phyloP scores from a whole-genome alignment of 2,329 filamentous ascomycete genomes.

The Colletotrichum sp. region DNA sequence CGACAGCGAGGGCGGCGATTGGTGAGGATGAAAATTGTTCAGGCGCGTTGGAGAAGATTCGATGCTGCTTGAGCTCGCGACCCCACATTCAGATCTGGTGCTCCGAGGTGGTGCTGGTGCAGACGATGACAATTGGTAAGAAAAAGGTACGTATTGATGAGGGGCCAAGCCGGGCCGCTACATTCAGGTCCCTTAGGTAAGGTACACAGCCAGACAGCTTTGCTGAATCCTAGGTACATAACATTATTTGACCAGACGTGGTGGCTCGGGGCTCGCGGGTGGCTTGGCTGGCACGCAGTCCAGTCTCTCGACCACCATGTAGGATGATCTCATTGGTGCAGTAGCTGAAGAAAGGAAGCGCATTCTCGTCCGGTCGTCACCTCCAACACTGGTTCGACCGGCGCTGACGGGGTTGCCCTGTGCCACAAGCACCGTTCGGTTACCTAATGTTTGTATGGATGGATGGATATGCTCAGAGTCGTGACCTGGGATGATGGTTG shows the following conservation, averaged over 20 bases:
- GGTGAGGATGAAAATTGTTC: slow-evolving; percentile 5
- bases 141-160: background rate
- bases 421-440: background rate
- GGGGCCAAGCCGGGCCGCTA: background rate
- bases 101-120: background rate
- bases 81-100: background rate
- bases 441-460: background rate
- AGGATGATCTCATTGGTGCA: background rate
- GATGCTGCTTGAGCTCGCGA: background rate
- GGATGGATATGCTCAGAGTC: background rate
- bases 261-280: slow-evolving; percentile 16
- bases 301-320: background rate
- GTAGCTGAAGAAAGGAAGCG: slow-evolving; percentile 13
- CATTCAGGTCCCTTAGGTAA: background rate
- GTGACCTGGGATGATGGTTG: background rate
- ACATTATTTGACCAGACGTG: background rate
- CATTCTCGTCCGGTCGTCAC: background rate
- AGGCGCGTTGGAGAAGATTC: slow-evolving; percentile 11
- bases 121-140: background rate
- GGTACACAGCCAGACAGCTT: background rate
- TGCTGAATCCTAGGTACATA: background rate
- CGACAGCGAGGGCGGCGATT: background rate
- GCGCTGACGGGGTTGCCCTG: background rate
- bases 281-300: slow-evolving; percentile 10
- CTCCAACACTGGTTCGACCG: background rate